These are phyloP conservation scores for Pleurotus pulmonarius DNA, from an alignment of 768 basidiomycete genomes.

Conservation along the genomic window DNA sequence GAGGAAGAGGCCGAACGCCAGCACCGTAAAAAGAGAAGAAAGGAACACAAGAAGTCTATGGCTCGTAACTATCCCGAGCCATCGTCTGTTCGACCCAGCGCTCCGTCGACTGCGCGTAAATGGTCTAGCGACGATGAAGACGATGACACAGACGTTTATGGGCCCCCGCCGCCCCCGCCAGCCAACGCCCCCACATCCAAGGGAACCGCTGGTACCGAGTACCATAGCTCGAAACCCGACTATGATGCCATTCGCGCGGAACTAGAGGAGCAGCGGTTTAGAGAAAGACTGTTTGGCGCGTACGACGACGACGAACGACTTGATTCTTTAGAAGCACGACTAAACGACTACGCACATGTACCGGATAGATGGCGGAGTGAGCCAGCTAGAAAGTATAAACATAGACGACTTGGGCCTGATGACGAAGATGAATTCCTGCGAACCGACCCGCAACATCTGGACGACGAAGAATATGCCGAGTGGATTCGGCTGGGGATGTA, in stretches of 20 bases:
- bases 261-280: constrained; percentile 62
- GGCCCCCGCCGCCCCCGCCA: constrained; percentile 15
- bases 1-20: constrained; percentile 50
- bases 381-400: constrained; percentile 19
- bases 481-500: constrained; percentile 86
- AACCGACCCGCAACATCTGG: constrained; percentile 52
- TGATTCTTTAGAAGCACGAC: constrained; percentile 55
- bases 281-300: constrained; percentile 70
- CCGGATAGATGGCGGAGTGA: constrained; percentile 63
- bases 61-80: neutral
- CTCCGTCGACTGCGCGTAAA: constrained; percentile 23
- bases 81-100: neutral
- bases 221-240: constrained; percentile 28
- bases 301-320: constrained; percentile 70
- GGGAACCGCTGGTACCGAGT: neutral
- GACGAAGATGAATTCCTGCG: constrained; percentile 37
- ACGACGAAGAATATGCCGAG: constrained; percentile 85
- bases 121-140: constrained; percentile 14
- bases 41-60: constrained; percentile 18
- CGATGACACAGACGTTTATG: constrained; percentile 14
- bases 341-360: constrained; percentile 70
- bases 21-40: constrained; percentile 34
- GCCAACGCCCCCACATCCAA: constrained; percentile 1
- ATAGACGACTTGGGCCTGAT: constrained; percentile 16
- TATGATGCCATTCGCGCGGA: constrained; percentile 48